Conservation (phyloP, 108 stramenopile genomes). For the Nitzschia sp. region DNA sequence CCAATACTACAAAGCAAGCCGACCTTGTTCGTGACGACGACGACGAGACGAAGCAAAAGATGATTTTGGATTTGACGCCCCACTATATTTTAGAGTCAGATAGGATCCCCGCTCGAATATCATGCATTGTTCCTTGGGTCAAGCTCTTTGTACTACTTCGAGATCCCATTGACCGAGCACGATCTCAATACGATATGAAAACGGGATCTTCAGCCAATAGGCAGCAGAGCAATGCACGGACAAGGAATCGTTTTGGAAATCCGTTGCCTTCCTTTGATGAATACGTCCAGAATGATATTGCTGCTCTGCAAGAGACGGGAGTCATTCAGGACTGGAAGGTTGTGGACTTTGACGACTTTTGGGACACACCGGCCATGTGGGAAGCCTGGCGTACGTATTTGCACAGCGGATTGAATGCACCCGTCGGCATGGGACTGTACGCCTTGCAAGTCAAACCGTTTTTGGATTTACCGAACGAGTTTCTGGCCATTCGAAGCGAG, state of each 20-base stretch:
- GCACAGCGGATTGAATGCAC: slow-evolving; percentile 67
- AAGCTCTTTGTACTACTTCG: slow-evolving; percentile 87
- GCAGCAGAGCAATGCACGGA: background rate
- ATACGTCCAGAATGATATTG: slow-evolving; percentile 73
- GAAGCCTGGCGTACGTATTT: slow-evolving; percentile 56
- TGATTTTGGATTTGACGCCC: slow-evolving; percentile 12
- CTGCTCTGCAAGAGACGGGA: slow-evolving; percentile 55
- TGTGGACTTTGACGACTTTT: slow-evolving; percentile 48
- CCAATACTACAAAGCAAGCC: background rate
- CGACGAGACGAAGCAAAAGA: slow-evolving; percentile 14
- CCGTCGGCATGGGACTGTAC: slow-evolving; percentile 86
- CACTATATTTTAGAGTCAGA: slow-evolving; percentile 24
- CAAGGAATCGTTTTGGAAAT: slow-evolving; percentile 42
- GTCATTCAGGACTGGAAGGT: slow-evolving; percentile 61
- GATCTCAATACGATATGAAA: slow-evolving; percentile 89
- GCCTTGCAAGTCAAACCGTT: slow-evolving; percentile 87
- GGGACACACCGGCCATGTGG: slow-evolving; percentile 44
- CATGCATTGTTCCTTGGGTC: slow-evolving; percentile 39
- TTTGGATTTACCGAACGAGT: slow-evolving; percentile 37
- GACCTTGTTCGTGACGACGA: background rate
- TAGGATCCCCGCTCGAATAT: slow-evolving; percentile 44
- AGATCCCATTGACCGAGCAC: slow-evolving; percentile 87
- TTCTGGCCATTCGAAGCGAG: slow-evolving; percentile 76
- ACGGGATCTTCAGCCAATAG: background rate
- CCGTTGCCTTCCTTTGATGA: slow-evolving; percentile 48